Percentiles rank a stretch among this genome's conserved stretches.
Evolutionary conservation across 192 early-diverging fungal genomes (phyloP).

Genomic region (Backusella sp.): DNA sequence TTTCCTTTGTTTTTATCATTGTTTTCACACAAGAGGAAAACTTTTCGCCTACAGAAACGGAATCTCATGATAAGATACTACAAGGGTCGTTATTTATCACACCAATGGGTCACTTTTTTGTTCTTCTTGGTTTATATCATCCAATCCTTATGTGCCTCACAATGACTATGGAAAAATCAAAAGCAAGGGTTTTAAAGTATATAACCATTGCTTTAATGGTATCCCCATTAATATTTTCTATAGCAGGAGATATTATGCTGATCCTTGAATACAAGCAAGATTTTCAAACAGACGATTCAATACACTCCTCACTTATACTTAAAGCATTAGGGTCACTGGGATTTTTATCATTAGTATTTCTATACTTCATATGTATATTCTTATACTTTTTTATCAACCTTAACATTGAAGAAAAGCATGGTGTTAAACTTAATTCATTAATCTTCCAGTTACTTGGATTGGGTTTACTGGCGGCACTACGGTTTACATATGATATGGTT

Average conservation of each 20-base stretch:
- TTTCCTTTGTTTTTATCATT: neutral
- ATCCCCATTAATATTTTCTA: neutral
- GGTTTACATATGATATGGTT: neutral
- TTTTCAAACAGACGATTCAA: neutral
- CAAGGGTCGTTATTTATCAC: neutral
- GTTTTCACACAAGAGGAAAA: neutral
- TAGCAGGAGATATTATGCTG: neutral
- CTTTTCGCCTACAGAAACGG: neutral
- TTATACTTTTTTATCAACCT: neutral
- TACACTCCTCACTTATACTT: neutral
- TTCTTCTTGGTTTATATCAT: neutral
- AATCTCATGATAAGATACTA: neutral
- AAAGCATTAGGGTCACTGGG: neutral
- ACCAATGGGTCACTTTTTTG: neutral
- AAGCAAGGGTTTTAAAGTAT: neutral
- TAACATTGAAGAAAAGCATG: neutral
- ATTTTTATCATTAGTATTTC: neutral
- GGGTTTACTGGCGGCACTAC: neutral
- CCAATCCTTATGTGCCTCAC: neutral
- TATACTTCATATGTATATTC: neutral
- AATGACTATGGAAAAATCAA: neutral
- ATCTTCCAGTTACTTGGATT: neutral
- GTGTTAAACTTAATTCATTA: neutral
- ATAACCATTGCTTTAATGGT: neutral
- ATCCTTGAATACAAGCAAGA: neutral